Base-by-base conservation (phyloP, 768 basidiomycete genomes). In the Gyrodon lividus region DNA sequence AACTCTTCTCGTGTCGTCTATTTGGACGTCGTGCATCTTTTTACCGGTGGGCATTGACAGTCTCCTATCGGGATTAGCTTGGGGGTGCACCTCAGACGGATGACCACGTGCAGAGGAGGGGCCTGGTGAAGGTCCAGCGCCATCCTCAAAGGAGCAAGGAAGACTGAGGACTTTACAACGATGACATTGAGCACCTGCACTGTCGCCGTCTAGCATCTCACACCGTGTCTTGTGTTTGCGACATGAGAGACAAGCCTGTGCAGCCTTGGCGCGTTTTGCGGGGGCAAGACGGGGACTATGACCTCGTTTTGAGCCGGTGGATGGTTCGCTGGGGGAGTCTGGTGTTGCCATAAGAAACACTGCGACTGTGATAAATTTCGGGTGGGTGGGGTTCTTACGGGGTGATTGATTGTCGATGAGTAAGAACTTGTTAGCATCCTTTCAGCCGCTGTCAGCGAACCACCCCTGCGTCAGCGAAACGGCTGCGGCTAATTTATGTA, bases 171-270 rank as follows among this genome's bases (percentile, higher is more conserved):
- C 76, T 58, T 76, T 75, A 57, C 78, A 79, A 12, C 77, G 74
- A 51, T 79, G 77, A 37, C 77, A 79, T 30, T 75, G 73, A 24
- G 72, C 58, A 22, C 61, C 66, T 26, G 65, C 55, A 37, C 68
- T 62, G 50, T 64, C 59, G n/a, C 64, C 67, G 19, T 77, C 78
- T n/a, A 79, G 69, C 48, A 76, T 66, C 63, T 79, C 78, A 58
- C 78, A 78, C 9, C 77, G 73, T 37, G 75, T 77, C 48, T 79
- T 79, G 56, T 77, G 73, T 50, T 70, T 70, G n/a, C 77, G 66
- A 51, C 77, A 78, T 22, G 74, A 72, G 3, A 72, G 51, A 55
- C 77, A 78, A 2, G 77, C 77, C 54, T 77, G 74, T 7, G 71
- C 66, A 0, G 75, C 71, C 52, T 77, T 77, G 19, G 72, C 68